phyloP scores from a whole-genome alignment of 1,139 yeast species.

The Yamadazyma spencermartinsiae region DNA sequence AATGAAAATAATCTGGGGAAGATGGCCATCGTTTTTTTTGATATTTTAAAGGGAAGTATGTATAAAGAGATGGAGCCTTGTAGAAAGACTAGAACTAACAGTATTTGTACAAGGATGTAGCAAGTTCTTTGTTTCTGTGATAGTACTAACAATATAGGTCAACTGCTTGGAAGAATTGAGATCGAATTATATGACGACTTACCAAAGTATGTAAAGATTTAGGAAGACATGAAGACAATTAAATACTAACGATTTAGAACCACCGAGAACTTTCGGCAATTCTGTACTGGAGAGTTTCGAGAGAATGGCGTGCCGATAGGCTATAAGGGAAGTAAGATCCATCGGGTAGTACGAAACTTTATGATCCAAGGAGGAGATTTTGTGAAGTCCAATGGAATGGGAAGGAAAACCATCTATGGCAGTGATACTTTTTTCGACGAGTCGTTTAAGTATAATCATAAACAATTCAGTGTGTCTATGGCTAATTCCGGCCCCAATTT shows the following conservation, averaged over 20 bases:
- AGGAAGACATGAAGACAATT: background rate
- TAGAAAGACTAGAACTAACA: too few relatives aligned
- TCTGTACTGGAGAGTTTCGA: slow-evolving; percentile 54
- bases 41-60: slow-evolving; percentile 24
- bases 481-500: slow-evolving; percentile 37
- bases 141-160: slow-evolving; percentile 15
- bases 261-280: slow-evolving; percentile 53
- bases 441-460: slow-evolving; percentile 30
- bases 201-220: slow-evolving; percentile 30
- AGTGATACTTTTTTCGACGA: slow-evolving; percentile 29
- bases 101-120: too few relatives aligned
- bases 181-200: slow-evolving; percentile 41
- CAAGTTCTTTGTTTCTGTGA: too few relatives aligned
- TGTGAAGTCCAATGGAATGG: slow-evolving; percentile 46
- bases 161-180: slow-evolving; percentile 39
- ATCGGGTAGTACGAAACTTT: slow-evolving; percentile 29
- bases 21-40: slow-evolving; percentile 39
- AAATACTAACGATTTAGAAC: slow-evolving; percentile 31
- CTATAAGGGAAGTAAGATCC: slow-evolving; percentile 23
- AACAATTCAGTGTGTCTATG: slow-evolving; percentile 29
- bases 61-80: slow-evolving; percentile 1
- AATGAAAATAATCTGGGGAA: slow-evolving; percentile 8
- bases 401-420: slow-evolving; percentile 31
- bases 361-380: slow-evolving; percentile 41
- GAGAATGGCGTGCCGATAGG: slow-evolving; percentile 34